Evolutionary conservation across 495 filamentous ascomycete genomes (phyloP).

Genomic region (Aspergillus sclerotiicarbonarius): DNA sequence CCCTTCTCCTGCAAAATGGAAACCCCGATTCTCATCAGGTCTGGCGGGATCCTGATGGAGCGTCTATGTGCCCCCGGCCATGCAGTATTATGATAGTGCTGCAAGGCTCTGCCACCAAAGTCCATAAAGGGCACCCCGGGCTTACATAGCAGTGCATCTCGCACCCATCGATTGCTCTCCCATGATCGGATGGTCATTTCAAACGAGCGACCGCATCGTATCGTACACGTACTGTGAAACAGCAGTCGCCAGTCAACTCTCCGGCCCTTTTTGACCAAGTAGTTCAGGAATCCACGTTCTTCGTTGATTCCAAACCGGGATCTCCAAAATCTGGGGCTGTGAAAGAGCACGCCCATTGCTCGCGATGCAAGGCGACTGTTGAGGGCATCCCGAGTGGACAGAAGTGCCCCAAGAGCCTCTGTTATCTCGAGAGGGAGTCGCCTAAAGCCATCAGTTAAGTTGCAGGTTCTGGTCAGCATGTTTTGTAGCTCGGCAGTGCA

Average conservation of each 20-base stretch:
- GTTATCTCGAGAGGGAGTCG: slow-evolving; percentile 2
- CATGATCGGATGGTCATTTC: not conserved
- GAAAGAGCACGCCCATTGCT: not conserved
- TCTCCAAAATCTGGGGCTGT: slow-evolving; percentile 7
- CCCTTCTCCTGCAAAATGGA: not conserved
- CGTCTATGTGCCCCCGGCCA: not conserved
- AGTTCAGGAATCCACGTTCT: not conserved
- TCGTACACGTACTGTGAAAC: slow-evolving; percentile 13
- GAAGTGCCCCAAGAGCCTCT: not conserved
- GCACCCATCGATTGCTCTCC: slow-evolving; percentile 1
- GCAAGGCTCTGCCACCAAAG: slow-evolving; percentile 1
- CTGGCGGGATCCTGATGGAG: not conserved
- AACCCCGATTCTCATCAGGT: not conserved
- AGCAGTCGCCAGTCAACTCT: slow-evolving; percentile 13
- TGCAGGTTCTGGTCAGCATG: not conserved
- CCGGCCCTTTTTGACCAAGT: not conserved
- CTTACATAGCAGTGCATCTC: not conserved
- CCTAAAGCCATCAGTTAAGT: not conserved
- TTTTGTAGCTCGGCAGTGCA: not conserved
- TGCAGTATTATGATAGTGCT: slow-evolving; percentile 1
- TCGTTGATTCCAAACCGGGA: not conserved
- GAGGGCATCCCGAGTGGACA: not conserved
- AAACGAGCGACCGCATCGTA: not conserved
- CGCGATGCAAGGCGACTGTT: slow-evolving; percentile 5
- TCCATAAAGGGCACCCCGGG: not conserved